Evolutionary conservation across 1,284 basidiomycete species (phyloP), one percentile per base, ranked within the genome.

Genomic region (Puccinia coronata): DNA sequence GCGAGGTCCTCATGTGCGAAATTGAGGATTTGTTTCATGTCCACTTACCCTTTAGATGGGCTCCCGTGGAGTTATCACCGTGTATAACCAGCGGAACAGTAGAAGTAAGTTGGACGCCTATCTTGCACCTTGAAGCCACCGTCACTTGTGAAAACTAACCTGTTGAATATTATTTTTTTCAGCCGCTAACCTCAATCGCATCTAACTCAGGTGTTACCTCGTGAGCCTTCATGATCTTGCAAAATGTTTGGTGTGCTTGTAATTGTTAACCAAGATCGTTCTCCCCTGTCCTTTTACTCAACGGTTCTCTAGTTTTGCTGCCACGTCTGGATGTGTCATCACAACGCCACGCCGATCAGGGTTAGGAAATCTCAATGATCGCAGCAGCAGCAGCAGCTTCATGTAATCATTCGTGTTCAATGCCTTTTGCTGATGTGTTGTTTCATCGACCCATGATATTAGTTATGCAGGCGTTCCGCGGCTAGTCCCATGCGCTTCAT

Each of bases 281-380:
- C 41, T 49, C 36, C 9, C 43, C 20, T 69, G 14, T 43, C 39
- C 67, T 9, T 49, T 34, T 8, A 70, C 28, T 41, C 41, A 51
- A 70, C 23, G 8, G 3, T 12, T 49, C 20, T 28, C n/a, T 49
- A 70, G 67, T 25, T 70, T 70, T 70, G 67, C 67, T 23, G 67
- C 67, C 43, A 70, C 67, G 5, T 70, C 67, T 41, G 67, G 67
- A 70, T 70, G 67, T 28, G 47, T 70, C 28, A 47, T 70, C 67
- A 49, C 67, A 47, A 70, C 43, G n/a, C 43, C 67, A 31, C 47
- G 28, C 8, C 2, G 8, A 25, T 23, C 23, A 47, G 67, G 49
- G 67, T 70, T 9, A 70, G 43, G 31, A 63, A 63, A 5, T 20
- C 31, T 63, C 36, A 41, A 9, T 16, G 1, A 63, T n/a, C n/a